A percentile compares a stretch with the other conserved stretches of the same genome.
Evolutionary conservation across 352 stramenopile genomes (phyloP).

Genomic region (Globisporangium lucens): DNA sequence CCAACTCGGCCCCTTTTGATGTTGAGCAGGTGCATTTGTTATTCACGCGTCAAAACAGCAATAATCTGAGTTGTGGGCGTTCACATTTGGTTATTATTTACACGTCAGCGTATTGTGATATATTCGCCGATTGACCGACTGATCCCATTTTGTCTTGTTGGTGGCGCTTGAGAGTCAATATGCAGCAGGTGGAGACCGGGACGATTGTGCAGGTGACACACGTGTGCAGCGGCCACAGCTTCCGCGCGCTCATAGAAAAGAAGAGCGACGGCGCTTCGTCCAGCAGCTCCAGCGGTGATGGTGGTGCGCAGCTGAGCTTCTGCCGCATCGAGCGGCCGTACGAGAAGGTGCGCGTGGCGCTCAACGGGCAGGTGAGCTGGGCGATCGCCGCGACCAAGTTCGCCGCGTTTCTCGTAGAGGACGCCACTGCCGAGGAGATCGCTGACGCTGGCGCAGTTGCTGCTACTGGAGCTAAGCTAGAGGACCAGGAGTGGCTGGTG

Average conservation of each 20-base stretch:
- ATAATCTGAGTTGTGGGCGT: neutral
- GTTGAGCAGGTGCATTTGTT: conserved; percentile 14
- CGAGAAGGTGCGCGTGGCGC: conserved; percentile 75
- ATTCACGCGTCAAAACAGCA: conserved; percentile 9
- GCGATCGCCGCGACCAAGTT: conserved; percentile 64
- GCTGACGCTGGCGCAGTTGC: neutral
- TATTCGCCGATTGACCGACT: neutral
- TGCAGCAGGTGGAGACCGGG: conserved; percentile 43
- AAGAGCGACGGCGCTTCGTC: conserved; percentile 21
- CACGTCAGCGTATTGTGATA: neutral
- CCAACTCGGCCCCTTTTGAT: neutral
- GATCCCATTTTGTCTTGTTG: neutral
- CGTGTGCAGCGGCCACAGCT: conserved; percentile 31
- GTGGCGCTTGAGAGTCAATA: neutral
- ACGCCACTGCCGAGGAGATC: conserved; percentile 12
- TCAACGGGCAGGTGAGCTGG: conserved; percentile 65
- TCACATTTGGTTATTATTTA: neutral
- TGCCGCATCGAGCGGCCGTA: conserved; percentile 64
- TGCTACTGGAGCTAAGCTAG: neutral
- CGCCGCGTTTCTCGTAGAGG: conserved; percentile 56
- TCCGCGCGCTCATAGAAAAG: conserved; percentile 51
- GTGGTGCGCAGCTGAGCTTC: conserved; percentile 38
- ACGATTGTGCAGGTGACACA: conserved; percentile 59
- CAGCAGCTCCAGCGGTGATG: conserved; percentile 1
- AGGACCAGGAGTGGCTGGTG: conserved; percentile 7